Evolutionary conservation across 129 eudicot genomes (phyloP), one percentile per base, ranked within the genome.

Genomic region (Ambrosia artemisiifolia): DNA sequence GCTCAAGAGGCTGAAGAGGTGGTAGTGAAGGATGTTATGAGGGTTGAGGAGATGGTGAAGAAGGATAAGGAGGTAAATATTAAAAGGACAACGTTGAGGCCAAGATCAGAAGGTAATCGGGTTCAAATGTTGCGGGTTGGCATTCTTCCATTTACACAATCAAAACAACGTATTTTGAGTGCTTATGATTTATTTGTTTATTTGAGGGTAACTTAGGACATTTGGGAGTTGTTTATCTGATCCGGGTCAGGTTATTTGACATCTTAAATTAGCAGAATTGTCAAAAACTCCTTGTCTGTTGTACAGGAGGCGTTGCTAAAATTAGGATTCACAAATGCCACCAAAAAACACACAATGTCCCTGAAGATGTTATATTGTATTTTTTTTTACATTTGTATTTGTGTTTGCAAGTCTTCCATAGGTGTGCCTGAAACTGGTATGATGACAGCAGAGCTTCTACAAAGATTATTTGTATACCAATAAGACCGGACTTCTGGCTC

Each of bases 61-160:
- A n/a, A n/a, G n/a, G n/a, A n/a, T n/a, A 68, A 11, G 16, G 33
- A 13, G 49, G 63, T 70, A n/a, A 77, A 30, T 18, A 74, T 73
- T 73, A 79, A 70, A 75, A 85, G 78, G 78, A 47, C 32, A 57
- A 82, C 86, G 3, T 82, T 93, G 88, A 90, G 95, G 74, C 76
- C 46, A 64, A 96, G 98, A 73, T 79, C 95, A 13, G 89, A 93
- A 84, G 98, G 98, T 51, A 87, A 90, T 42, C 83, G 90, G 46
- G 98, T 87, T 73, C 87, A 44, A 57, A 81, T 66, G 67, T 63
- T 93, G 90, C 98, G 90, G 96, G 98, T 93, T 18, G 65, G 81
- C 35, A 35, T 49, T 28, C 47, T 67, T 73, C 7, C 44, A 56
- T n/a, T n/a, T n/a, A n/a, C n/a, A 11, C 61, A 67, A 57, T 46